These are phyloP conservation scores for Vitis hybrid DNA, from an alignment of 177 flowering plant species.

Conservation along the genomic window DNA sequence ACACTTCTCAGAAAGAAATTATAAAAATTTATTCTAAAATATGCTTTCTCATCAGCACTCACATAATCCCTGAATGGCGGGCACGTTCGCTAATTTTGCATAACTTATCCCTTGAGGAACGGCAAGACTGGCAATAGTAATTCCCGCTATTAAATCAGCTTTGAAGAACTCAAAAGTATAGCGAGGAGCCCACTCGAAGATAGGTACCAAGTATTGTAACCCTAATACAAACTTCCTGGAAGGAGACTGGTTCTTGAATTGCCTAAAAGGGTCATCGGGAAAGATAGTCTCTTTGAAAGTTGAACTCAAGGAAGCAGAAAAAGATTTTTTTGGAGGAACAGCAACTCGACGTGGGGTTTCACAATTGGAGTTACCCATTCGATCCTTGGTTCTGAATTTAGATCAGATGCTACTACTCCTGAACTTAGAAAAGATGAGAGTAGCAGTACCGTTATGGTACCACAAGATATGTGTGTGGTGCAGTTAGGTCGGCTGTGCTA, in stretches of 20 bases:
- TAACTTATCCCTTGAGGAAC: conserved; percentile 91
- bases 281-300: conserved; percentile 72
- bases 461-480: too few relatives aligned
- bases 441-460: too few relatives aligned
- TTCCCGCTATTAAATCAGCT: conserved; percentile 66
- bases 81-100: conserved; percentile 69
- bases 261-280: conserved; percentile 83
- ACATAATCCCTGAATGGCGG: conserved; percentile 78
- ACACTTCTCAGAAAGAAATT: not conserved
- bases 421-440: not conserved
- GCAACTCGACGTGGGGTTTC: conserved; percentile 36
- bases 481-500: too few relatives aligned
- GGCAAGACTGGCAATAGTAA: conserved; percentile 82
- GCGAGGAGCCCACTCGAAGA: conserved; percentile 78
- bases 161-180: conserved; percentile 59
- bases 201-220: conserved; percentile 62
- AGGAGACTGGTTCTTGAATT: conserved; percentile 54
- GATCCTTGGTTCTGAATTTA: too few relatives aligned
- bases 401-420: not conserved
- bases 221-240: conserved; percentile 33
- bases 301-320: conserved; percentile 27
- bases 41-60: conserved; percentile 17
- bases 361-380: conserved; percentile 27
- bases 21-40: not conserved
- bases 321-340: conserved; percentile 58